Conservation (phyloP, 352 stramenopile genomes). For the Phytophthora ohioensis region DNA sequence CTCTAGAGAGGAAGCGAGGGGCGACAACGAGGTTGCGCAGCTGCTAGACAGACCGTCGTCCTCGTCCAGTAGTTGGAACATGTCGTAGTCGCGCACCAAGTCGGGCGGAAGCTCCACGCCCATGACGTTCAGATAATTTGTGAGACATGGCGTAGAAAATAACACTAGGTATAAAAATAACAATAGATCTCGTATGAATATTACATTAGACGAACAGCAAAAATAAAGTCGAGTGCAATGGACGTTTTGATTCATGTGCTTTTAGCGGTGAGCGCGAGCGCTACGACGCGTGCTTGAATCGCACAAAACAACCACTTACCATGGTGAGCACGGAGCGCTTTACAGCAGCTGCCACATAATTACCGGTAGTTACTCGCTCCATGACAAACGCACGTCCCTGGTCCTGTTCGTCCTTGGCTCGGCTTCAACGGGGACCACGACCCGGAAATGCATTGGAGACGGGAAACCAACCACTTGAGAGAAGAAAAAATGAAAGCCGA, state of each 20-base stretch:
- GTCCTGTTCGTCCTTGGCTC: constrained; percentile 17
- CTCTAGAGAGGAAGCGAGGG: constrained; percentile 3
- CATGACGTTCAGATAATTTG: constrained; percentile 27
- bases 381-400: constrained; percentile 24
- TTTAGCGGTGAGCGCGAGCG: constrained; percentile 17
- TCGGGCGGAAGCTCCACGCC: constrained; percentile 39
- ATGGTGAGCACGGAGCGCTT: constrained; percentile 41
- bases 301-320: constrained; percentile 20
- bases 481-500: constrained; percentile 34
- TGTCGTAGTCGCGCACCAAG: constrained; percentile 49
- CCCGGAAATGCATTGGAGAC: constrained; percentile 4
- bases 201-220: constrained; percentile 14
- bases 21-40: not conserved
- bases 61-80: constrained; percentile 45
- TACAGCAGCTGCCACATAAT: constrained; percentile 44
- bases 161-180: constrained; percentile 8
- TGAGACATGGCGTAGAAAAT: not conserved
- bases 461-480: constrained; percentile 28
- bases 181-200: not conserved
- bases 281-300: constrained; percentile 14
- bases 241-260: constrained; percentile 23
- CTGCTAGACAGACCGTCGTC: constrained; percentile 18
- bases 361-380: constrained; percentile 33
- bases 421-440: constrained; percentile 18
- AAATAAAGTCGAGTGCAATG: constrained; percentile 9